Percentiles rank a stretch among this genome's conserved stretches.
phyloP scores from a whole-genome alignment of 139 green algal species.

The Picocystis salinarum region DNA sequence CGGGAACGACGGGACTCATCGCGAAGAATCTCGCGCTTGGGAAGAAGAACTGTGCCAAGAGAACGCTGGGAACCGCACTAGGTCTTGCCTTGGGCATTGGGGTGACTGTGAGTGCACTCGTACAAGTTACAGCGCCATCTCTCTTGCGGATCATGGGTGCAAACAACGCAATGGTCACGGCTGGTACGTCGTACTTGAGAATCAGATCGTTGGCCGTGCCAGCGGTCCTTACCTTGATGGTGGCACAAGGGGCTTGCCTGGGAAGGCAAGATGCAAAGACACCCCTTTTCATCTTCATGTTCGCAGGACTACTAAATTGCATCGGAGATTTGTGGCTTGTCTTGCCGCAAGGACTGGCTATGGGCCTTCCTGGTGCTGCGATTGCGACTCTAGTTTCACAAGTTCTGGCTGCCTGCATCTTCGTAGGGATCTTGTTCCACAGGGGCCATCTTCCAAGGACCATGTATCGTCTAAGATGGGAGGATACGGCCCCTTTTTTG shows the following conservation, averaged over 20 bases:
- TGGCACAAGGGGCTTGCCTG: slow-evolving; percentile 35
- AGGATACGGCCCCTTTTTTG: slow-evolving; percentile 16
- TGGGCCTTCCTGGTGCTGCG: too few species aligned
- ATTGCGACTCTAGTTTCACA: too few species aligned
- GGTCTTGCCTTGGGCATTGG: slow-evolving; percentile 15
- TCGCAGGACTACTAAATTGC: slow-evolving; percentile 24
- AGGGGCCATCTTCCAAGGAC: too few species aligned
- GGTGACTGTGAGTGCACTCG: slow-evolving; percentile 3
- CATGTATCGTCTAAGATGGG: too few species aligned
- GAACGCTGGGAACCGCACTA: too few species aligned
- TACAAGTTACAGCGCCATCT: slow-evolving; percentile 12
- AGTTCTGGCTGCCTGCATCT: too few species aligned
- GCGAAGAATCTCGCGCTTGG: too few species aligned
- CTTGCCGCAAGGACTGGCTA: slow-evolving; percentile 11
- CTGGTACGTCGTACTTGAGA: slow-evolving; percentile 35
- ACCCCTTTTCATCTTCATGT: slow-evolving; percentile 26
- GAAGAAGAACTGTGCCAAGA: too few species aligned
- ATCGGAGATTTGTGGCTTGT: slow-evolving; percentile 36
- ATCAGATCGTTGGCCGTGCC: slow-evolving; percentile 50
- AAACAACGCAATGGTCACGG: slow-evolving; percentile 18
- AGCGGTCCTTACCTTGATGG: slow-evolving; percentile 31
- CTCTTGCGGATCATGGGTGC: too few species aligned
- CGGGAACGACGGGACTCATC: too few species aligned
- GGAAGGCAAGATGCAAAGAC: slow-evolving; percentile 38
- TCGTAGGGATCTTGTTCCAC: too few species aligned